Evolutionary conservation across 768 basidiomycete species (phyloP).

Genomic region (Ramaria sp.): DNA sequence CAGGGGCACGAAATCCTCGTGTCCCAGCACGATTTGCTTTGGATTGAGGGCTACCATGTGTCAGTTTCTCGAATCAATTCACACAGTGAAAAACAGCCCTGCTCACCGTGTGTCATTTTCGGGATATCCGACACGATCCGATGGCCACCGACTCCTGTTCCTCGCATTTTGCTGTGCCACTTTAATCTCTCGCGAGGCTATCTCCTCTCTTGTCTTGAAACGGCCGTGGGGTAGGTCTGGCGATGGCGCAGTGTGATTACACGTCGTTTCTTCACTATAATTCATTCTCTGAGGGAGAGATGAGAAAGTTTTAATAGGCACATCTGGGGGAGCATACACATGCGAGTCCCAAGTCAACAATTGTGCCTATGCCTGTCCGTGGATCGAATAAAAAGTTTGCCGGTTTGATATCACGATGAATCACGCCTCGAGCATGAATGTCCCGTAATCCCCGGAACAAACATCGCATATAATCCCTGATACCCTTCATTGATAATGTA

Average conservation of each 20-base stretch:
- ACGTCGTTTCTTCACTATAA: constrained; percentile 25
- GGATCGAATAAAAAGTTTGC: constrained; percentile 96
- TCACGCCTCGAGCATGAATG: constrained; percentile 75
- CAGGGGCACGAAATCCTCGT: constrained; percentile 92
- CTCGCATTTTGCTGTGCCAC: constrained; percentile 40
- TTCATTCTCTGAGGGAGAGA: constrained; percentile 1
- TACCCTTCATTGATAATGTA: constrained; percentile 56
- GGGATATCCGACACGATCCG: constrained; percentile 70
- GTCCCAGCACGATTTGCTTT: constrained; percentile 97
- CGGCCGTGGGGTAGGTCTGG: constrained; percentile 59
- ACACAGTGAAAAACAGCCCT: background rate
- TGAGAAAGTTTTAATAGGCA: background rate
- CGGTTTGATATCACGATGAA: constrained; percentile 96
- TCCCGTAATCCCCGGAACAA: constrained; percentile 86
- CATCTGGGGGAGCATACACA: constrained; percentile 46
- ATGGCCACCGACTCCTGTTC: constrained; percentile 28
- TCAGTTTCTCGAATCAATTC: background rate
- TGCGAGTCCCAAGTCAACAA: constrained; percentile 94
- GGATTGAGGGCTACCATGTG: constrained; percentile 47
- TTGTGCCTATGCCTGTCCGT: constrained; percentile 65
- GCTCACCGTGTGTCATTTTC: constrained; percentile 62
- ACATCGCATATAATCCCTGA: constrained; percentile 82
- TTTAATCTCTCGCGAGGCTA: constrained; percentile 37
- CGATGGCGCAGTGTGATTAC: constrained; percentile 68
- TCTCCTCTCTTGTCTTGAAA: constrained; percentile 30